Evolutionary conservation across 176 grass and related monocot genomes (phyloP).

Genomic region (Phragmites australis): DNA sequence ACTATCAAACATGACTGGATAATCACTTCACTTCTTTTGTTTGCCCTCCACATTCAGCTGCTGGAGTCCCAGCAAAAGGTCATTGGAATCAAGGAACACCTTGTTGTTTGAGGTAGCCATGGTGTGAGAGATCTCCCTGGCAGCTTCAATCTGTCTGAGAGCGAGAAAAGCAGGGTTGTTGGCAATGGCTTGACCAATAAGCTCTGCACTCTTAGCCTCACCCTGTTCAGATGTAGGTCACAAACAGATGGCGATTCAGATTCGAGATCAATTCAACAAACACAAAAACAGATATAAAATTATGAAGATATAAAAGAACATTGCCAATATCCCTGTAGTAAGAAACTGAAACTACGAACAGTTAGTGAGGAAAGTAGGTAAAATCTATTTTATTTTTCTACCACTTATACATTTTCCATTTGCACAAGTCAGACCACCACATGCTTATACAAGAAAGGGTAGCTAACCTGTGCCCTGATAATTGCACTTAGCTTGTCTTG

Average conservation of each 20-base stretch:
- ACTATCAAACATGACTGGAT: not conserved
- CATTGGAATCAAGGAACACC: conserved; percentile 74
- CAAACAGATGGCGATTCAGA: not conserved
- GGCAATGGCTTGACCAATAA: conserved; percentile 80
- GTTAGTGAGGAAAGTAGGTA: not conserved
- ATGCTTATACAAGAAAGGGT: not conserved
- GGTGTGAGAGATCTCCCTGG: conserved; percentile 78
- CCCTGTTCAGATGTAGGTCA: conserved; percentile 50
- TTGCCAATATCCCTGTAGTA: not conserved
- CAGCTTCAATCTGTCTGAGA: conserved; percentile 81
- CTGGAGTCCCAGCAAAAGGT: conserved; percentile 81
- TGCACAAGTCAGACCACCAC: not conserved
- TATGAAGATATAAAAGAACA: not conserved
- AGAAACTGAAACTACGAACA: not conserved
- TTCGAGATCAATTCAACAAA: not conserved
- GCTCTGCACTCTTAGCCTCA: conserved; percentile 90
- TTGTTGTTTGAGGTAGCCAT: conserved; percentile 75
- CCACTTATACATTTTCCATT: not conserved
- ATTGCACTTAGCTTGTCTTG: conserved; percentile 84
- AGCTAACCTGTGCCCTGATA: conserved; percentile 70
- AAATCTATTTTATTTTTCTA: not conserved
- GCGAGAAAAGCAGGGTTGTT: conserved; percentile 85
- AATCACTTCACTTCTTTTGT: conserved; percentile 41
- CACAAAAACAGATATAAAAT: not conserved
- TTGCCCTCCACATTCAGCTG: conserved; percentile 47